Percentiles rank a stretch among this genome's conserved stretches.
These are phyloP conservation scores for Cadophora sp. DNA, from an alignment of 2,329 filamentous ascomycete genomes.

Conservation along the genomic window DNA sequence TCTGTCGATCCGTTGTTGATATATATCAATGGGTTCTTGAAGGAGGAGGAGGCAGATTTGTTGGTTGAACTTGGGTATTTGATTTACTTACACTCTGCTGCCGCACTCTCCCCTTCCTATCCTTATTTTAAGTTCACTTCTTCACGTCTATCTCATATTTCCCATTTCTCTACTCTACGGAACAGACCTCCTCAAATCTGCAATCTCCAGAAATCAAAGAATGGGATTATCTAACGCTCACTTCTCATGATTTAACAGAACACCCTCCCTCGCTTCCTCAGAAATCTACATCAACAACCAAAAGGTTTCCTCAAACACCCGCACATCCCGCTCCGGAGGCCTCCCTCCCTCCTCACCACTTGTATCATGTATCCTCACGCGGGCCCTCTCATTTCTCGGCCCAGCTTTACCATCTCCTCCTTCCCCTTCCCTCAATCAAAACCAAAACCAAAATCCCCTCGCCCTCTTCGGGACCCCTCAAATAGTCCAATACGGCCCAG, in stretches of 20 bases:
- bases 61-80: constrained; percentile 30
- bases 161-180: background rate
- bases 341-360: constrained; percentile 20
- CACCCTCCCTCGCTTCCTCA: constrained; percentile 21
- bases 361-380: constrained; percentile 26
- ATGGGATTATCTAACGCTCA: background rate
- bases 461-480: constrained; percentile 30
- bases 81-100: background rate
- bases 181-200: background rate
- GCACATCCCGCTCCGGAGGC: constrained; percentile 25
- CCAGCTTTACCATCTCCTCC: background rate
- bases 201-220: background rate
- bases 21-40: constrained; percentile 38
- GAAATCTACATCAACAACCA: constrained; percentile 21
- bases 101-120: background rate
- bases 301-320: constrained; percentile 17
- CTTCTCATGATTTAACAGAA: background rate
- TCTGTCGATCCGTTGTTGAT: constrained; percentile 38
- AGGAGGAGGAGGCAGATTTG: constrained; percentile 20
- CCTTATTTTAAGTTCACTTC: background rate
- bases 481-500: constrained; percentile 30
- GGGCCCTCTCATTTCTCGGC: constrained; percentile 27
- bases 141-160: background rate
- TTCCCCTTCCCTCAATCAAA: constrained; percentile 11
- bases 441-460: background rate